These are phyloP conservation scores for Agaricus blazei DNA, from an alignment of 768 basidiomycete genomes.

Conservation along the genomic window DNA sequence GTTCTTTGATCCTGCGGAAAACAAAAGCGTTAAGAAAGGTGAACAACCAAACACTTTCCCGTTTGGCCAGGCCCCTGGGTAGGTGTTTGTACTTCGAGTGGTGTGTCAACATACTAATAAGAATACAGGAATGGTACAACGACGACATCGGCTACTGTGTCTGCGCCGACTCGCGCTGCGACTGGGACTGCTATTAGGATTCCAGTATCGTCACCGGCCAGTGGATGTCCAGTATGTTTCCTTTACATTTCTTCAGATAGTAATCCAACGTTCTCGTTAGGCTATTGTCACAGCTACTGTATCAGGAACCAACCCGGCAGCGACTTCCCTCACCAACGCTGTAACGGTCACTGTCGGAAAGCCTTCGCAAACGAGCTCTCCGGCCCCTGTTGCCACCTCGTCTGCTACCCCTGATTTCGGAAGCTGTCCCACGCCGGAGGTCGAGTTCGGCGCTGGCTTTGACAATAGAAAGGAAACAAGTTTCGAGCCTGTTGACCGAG, in stretches of 20 bases:
- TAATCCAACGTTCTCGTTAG: conserved; percentile 4
- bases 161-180: background rate
- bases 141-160: background rate
- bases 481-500: conserved; percentile 49
- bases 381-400: conserved; percentile 16
- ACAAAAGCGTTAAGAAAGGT: conserved; percentile 38
- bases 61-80: conserved; percentile 25
- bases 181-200: background rate
- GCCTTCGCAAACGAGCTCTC: conserved; percentile 16
- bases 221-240: conserved; percentile 18
- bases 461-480: conserved; percentile 54
- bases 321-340: conserved; percentile 19
- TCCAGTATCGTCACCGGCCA: background rate
- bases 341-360: conserved; percentile 25
- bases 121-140: background rate
- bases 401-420: conserved; percentile 40
- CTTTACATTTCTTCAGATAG: background rate
- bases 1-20: conserved; percentile 43
- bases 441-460: conserved; percentile 54
- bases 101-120: background rate
- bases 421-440: conserved; percentile 49
- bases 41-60: conserved; percentile 43
- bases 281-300: conserved; percentile 32
- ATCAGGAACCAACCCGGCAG: conserved; percentile 21
- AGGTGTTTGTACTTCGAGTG: background rate